phyloP scores from a whole-genome alignment of 129 eudicot species.

The Artemisia tridentata region DNA sequence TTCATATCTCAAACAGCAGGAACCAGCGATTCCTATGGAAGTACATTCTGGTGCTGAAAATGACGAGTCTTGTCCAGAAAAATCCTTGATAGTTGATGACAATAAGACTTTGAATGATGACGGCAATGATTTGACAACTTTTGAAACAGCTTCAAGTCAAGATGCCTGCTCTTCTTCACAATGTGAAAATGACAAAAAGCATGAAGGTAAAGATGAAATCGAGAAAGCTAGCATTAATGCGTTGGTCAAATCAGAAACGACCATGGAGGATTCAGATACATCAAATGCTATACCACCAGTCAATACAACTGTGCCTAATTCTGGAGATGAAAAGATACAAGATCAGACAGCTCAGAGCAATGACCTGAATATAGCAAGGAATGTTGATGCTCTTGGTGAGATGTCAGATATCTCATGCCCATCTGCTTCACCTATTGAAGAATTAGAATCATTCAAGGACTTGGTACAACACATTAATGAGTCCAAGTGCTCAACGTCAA shows the following conservation, averaged over 20 bases:
- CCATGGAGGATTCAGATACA: constrained; percentile 15
- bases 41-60: constrained; percentile 19
- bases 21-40: constrained; percentile 30
- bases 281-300: constrained; percentile 20
- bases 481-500: constrained; percentile 47
- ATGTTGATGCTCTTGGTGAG: no score
- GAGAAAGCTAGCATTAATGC: constrained; percentile 27
- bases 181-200: constrained; percentile 8
- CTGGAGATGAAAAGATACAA: constrained; percentile 31
- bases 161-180: constrained; percentile 37
- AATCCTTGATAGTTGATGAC: background rate
- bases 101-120: constrained; percentile 19
- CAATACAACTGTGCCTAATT: constrained; percentile 26
- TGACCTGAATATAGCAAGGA: constrained; percentile 6
- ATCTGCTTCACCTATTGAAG: no score
- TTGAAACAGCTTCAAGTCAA: constrained; percentile 31
- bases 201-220: constrained; percentile 21
- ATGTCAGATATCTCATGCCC: no score
- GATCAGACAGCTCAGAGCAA: constrained; percentile 20
- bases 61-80: background rate
- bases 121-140: constrained; percentile 24
- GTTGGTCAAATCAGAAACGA: constrained; percentile 18
- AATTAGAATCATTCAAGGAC: constrained; percentile 35
- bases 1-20: constrained; percentile 24
- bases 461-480: constrained; percentile 35